Evolutionary conservation across 495 filamentous ascomycete species (phyloP), one percentile per base, ranked within the genome.

Genomic region (Penicillium ochrochloron): DNA sequence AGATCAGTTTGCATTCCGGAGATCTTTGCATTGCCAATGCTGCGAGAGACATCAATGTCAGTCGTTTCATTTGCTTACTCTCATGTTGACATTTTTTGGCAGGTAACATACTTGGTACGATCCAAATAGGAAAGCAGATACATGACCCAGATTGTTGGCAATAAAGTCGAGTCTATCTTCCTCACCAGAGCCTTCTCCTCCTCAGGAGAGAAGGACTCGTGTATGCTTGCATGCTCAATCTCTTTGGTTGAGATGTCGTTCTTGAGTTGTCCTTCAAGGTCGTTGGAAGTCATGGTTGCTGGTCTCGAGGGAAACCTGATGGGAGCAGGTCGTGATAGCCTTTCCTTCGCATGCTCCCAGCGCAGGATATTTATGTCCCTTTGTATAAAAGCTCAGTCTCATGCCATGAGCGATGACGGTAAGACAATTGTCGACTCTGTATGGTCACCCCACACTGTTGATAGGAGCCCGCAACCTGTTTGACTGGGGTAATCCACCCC

Each of bases 101-200:
- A 21, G 55, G 15, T 0, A 19, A 19, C 31, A 39, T 63, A 70
- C 68, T 73, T 73, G 14, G 81, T 84, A 35, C 82, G 69, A 60
- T 85, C 84, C 57, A 82, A 67, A 42, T 78, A 81, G 57, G 80
- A 81, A 11, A 86, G 67, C 59, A 83, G 77, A 56, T 84, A 84
- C 80, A 84, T 82, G 41, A 77, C 46, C 72, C 80, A 84, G 33
- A 84, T 71, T 7, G 73, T 76, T 39, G 80, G 80, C 75, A 85
- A 75, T 37, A 85, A 76, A 46, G 70, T 80, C 41, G 70, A 59
- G 63, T 84, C 83, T 15, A 85, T 72, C 71, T 84, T 85, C 50
- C 68, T 73, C 29, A 84, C 78, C 19, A 85, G 67, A 3, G 63
- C 67, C 33, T 68, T 68, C 59, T 75, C 70, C 51, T 71, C 70